These are phyloP conservation scores for Aquilaria malaccensis DNA, from an alignment of 345 rosid genomes.

Conservation along the genomic window DNA sequence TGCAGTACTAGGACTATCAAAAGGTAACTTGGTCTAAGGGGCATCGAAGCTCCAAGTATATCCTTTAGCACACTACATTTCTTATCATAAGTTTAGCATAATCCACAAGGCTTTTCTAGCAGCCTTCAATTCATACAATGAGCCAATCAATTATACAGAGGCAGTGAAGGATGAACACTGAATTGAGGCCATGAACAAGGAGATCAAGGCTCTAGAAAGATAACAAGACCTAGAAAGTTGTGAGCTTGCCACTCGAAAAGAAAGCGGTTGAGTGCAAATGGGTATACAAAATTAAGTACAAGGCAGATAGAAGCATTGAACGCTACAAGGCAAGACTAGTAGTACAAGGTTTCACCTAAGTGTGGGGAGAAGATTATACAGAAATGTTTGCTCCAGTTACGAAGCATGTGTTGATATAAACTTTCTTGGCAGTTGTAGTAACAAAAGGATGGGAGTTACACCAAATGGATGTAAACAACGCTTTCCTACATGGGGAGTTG, in stretches of 20 bases:
- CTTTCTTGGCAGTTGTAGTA: background rate
- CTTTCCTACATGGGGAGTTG: background rate
- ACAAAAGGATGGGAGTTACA: background rate
- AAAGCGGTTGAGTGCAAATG: background rate
- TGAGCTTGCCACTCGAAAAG: background rate
- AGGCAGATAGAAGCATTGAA: background rate
- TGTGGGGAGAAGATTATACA: background rate
- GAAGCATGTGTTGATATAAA: no score
- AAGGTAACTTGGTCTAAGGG: background rate
- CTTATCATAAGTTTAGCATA: no score
- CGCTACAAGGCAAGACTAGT: background rate
- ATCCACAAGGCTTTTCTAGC: no score
- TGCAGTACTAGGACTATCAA: no score
- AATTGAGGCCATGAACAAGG: background rate
- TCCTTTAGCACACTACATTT: background rate
- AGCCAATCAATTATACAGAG: background rate
- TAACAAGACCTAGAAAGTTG: background rate
- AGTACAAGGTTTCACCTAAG: background rate
- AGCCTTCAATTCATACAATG: background rate
- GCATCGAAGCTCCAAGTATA: background rate
- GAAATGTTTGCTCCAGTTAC: background rate
- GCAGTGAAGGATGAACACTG: background rate
- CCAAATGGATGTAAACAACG: background rate
- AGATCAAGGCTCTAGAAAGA: background rate
- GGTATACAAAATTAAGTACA: background rate